Conservation (phyloP, 805 yeast genomes). For the Ogataea nitratoaversa region DNA sequence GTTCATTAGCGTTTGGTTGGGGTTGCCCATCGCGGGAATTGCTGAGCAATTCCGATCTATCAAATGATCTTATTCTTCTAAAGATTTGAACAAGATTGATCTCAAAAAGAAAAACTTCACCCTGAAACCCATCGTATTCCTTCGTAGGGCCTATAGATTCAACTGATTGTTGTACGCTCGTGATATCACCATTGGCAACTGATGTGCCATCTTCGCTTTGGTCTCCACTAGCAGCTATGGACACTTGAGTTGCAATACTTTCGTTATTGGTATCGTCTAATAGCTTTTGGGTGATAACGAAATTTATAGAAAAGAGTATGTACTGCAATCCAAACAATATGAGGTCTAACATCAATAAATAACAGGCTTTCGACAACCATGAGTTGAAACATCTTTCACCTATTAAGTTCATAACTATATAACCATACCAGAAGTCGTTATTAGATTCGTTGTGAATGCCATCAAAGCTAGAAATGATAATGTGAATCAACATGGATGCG, state of each 20-base stretch:
- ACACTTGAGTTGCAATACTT: neutral
- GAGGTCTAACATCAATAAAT: conserved; percentile 29
- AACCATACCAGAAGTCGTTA: conserved; percentile 32
- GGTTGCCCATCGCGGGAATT: conserved; percentile 3
- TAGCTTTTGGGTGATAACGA: conserved; percentile 25
- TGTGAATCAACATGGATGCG: conserved; percentile 31
- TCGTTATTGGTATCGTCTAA: conserved; percentile 14
- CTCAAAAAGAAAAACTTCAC: conserved; percentile 33
- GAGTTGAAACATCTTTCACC: conserved; percentile 36
- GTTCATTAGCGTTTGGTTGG: neutral
- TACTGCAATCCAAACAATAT: conserved; percentile 29
- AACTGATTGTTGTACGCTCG: conserved; percentile 16
- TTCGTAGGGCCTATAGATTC: conserved; percentile 8
- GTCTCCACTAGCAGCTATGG: neutral
- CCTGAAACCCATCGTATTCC: conserved; percentile 42
- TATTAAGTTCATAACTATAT: conserved; percentile 39
- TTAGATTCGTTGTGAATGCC: conserved; percentile 15
- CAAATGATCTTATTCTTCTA: conserved; percentile 19
- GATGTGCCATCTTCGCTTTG: neutral
- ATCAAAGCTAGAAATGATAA: conserved; percentile 30
- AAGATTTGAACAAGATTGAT: conserved; percentile 32
- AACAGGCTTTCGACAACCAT: conserved; percentile 24
- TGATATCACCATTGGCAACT: too few relatives aligned
- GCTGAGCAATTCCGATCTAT: conserved; percentile 8
- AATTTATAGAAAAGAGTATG: conserved; percentile 29